Evolutionary conservation across 345 rosid genomes (phyloP).

Genomic region (Carallia pectinifolia): DNA sequence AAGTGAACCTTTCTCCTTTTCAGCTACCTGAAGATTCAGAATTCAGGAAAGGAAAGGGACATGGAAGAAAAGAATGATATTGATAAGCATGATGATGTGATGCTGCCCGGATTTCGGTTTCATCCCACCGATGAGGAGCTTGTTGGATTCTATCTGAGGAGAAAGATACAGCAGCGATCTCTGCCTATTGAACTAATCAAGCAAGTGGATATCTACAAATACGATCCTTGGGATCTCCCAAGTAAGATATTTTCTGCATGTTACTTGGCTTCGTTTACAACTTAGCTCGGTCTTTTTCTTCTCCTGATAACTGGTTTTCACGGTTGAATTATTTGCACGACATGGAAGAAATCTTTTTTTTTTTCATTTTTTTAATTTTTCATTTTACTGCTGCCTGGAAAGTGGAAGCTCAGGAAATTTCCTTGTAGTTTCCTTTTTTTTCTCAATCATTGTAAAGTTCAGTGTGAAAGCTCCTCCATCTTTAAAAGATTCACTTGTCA

Average conservation of each 20-base stretch:
- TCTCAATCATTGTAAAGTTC: neutral
- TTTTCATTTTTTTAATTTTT: neutral
- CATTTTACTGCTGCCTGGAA: neutral
- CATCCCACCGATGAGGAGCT: conserved; percentile 98
- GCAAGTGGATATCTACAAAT: conserved; percentile 91
- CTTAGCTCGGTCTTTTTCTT: neutral
- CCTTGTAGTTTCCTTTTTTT: neutral
- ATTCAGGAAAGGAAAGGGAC: conserved; percentile 2
- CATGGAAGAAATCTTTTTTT: neutral
- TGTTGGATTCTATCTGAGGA: conserved; percentile 71
- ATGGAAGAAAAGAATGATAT: conserved; percentile 51
- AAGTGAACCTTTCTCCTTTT: neutral
- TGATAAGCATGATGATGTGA: conserved; percentile 61
- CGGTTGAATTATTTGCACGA: neutral
- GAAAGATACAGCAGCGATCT: conserved; percentile 62
- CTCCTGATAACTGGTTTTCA: neutral
- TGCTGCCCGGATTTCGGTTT: conserved; percentile 88
- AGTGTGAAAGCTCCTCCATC: neutral
- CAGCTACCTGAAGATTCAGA: neutral
- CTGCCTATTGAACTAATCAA: conserved; percentile 78
- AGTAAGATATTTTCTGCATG: conserved; percentile 45
- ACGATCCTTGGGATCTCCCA: conserved; percentile 98
- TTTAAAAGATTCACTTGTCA: conserved; percentile 9
- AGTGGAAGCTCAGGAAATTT: neutral
- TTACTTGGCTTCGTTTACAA: neutral